phyloP scores from a whole-genome alignment of 495 filamentous ascomycete genomes.

The Penicillium bialowiezense region DNA sequence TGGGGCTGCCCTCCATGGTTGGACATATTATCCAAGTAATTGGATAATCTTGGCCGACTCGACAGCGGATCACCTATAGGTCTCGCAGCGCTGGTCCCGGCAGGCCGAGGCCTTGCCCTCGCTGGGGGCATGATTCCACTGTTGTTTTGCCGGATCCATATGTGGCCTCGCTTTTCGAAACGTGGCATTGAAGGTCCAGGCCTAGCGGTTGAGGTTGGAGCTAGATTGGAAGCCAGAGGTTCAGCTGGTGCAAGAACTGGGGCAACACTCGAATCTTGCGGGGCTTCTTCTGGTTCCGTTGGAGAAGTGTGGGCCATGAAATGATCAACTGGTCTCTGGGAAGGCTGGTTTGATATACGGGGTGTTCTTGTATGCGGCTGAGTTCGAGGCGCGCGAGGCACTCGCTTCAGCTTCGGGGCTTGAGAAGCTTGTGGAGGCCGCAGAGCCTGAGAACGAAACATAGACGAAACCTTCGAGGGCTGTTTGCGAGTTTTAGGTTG shows the following conservation, averaged over 20 bases:
- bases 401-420: no score
- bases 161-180: conserved; percentile 24
- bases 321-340: background rate
- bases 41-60: no score
- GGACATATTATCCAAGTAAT: no score
- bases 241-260: background rate
- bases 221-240: no score
- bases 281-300: background rate
- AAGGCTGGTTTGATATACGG: conserved; percentile 5
- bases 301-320: background rate
- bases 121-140: conserved; percentile 32
- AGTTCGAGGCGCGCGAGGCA: no score
- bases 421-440: background rate
- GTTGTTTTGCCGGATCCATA: conserved; percentile 39
- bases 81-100: conserved; percentile 39
- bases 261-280: background rate
- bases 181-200: conserved; percentile 3
- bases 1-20: no score
- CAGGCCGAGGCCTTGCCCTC: conserved; percentile 31
- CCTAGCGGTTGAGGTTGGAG: background rate
- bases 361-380: background rate
- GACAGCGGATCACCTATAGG: conserved; percentile 10
- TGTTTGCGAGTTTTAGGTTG: conserved; percentile 18
- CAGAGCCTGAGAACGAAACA: conserved; percentile 10
- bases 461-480: conserved; percentile 17